Base-by-base conservation (phyloP, 2,329 filamentous ascomycete genomes). In the Aspergillus sp. region DNA sequence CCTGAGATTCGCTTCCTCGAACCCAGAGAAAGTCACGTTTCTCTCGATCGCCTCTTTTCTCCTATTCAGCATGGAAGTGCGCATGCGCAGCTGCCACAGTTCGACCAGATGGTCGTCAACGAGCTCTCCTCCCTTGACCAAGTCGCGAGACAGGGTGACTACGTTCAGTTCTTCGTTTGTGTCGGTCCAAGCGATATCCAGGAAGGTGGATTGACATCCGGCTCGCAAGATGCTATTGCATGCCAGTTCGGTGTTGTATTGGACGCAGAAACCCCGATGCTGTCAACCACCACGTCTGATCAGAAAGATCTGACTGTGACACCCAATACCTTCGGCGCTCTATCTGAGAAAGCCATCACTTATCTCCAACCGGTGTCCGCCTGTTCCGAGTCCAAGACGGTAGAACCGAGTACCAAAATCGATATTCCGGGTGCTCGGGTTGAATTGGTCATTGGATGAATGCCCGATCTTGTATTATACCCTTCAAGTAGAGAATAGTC, bases 121-220 rank as follows among this genome's bases (percentile, higher is more conserved):
- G 65, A 70, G 56, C 61, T 74, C 4, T 69, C 72, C 6, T 61
- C 65, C 5, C 59, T 76, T n/a, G 72, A 70, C 19, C 72, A 75
- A 57, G 64, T 69, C 17, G 71, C 71, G 46, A 62, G 61, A 32
- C 49, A 63, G 20, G 72, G 72, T 5, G 71, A 76, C 56, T 69
- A 68, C 32, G 63, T 76, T 34, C 71, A 76, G 49, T 76, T 76
- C 47, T 73, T 74, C 51, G 71, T 71, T 25, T 66, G 70, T 14
- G 56, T 66, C n/a, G 63, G 66, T 25, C 56, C 64, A 32, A 47
- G 50, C 10, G 20, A 47, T 16, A 4, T 23, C 3, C 44, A 52
- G 14, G 23, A 42, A 3, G 36, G 40, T 9, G 19, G 19, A 16
- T 32, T 49, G 19, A 32, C 23, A 6, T 20, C 46, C 20, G 41